Evolutionary conservation across 208 protist species (phyloP).

Genomic region (Acanthamoeba castellanii): DNA sequence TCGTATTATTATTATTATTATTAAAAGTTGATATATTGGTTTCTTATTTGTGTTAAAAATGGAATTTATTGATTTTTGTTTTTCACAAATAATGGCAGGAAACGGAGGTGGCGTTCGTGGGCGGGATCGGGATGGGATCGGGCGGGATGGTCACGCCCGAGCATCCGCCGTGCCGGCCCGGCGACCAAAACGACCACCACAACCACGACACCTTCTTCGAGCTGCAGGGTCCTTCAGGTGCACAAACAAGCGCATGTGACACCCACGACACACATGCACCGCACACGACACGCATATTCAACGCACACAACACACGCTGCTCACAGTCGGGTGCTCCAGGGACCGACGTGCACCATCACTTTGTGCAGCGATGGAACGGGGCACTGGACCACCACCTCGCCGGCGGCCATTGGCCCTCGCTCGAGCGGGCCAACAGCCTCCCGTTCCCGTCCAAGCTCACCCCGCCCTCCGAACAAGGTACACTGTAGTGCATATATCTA

Average conservation of each 20-base stretch:
- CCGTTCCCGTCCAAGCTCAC: background rate
- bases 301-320: too few species aligned
- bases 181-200: background rate
- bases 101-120: background rate
- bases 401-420: conserved; percentile 4
- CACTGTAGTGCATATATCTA: background rate
- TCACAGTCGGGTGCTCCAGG: background rate
- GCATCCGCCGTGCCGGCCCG: background rate
- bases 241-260: background rate
- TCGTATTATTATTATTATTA: too few species aligned
- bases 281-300: background rate
- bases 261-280: too few species aligned
- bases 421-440: background rate
- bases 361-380: conserved; percentile 24
- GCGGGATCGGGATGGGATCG: background rate
- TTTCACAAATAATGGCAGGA: background rate
- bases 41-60: too few species aligned
- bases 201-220: conserved; percentile 40
- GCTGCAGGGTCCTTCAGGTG: background rate
- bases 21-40: too few species aligned
- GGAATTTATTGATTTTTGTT: too few species aligned
- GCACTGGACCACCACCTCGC: background rate
- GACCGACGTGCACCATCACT: conserved; percentile 26
- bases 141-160: background rate
- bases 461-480: background rate